phyloP scores from a whole-genome alignment of 1,139 yeast species.

The Geotrichum australiense region DNA sequence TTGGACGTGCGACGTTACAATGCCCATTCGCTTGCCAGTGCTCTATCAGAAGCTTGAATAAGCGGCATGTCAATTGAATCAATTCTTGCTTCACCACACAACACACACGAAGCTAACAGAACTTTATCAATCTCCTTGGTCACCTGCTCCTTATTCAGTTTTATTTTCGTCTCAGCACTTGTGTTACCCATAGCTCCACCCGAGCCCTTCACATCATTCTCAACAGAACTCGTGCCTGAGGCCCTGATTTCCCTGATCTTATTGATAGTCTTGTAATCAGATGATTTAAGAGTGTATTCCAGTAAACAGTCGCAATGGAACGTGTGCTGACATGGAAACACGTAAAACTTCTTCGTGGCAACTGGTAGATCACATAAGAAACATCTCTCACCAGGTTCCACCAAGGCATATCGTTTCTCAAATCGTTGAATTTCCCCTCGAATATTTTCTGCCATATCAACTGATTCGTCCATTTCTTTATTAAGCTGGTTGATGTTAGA shows the following conservation, averaged over 20 bases:
- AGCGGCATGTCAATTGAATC: constrained; percentile 59
- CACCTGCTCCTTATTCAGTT: constrained; percentile 29
- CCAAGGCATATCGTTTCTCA: constrained; percentile 44
- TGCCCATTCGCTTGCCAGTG: constrained; percentile 18
- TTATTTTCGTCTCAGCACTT: constrained; percentile 21
- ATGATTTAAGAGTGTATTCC: constrained; percentile 50
- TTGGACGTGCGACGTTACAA: no score
- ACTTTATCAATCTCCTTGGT: constrained; percentile 50
- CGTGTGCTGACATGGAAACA: constrained; percentile 86
- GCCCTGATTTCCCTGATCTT: constrained; percentile 50
- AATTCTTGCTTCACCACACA: constrained; percentile 74
- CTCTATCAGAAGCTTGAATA: constrained; percentile 18
- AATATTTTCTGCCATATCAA: constrained; percentile 55
- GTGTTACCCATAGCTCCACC: constrained; percentile 9
- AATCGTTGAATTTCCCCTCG: constrained; percentile 52
- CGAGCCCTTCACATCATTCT: constrained; percentile 24
- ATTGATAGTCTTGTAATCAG: constrained; percentile 62
- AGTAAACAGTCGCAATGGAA: constrained; percentile 86
- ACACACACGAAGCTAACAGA: constrained; percentile 60
- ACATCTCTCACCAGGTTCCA: constrained; percentile 85
- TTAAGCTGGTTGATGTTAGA: constrained; percentile 55
- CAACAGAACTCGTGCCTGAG: constrained; percentile 2
- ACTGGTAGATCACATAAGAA: constrained; percentile 59
- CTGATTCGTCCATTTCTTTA: constrained; percentile 69
- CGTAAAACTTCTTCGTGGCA: constrained; percentile 64